These are phyloP conservation scores for Ustilago lituana DNA, from an alignment of 1,284 basidiomycete genomes.

Conservation along the genomic window DNA sequence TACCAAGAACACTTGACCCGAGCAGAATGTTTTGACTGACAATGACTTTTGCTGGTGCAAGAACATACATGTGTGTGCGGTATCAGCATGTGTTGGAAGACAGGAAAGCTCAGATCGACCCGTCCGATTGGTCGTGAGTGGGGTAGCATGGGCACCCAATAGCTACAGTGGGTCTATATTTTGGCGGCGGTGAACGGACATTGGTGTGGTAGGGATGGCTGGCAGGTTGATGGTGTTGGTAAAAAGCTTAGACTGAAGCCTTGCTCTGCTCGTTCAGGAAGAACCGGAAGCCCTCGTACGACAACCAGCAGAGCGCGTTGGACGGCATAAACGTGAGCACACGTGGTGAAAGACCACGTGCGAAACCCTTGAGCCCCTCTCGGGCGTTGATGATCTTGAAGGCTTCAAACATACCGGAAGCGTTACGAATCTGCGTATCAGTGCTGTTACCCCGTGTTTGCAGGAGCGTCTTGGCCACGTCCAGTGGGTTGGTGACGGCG, in stretches of 20 bases:
- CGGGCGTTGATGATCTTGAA: conserved; percentile 85
- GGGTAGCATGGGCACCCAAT: not conserved
- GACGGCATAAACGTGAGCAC: conserved; percentile 96
- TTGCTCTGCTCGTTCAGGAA: conserved; percentile 57
- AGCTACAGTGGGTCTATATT: conserved; percentile 10
- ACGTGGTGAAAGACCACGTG: conserved; percentile 86
- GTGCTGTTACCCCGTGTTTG: conserved; percentile 89
- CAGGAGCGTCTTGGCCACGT: conserved; percentile 97
- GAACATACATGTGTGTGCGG: conserved; percentile 22
- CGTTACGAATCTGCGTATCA: conserved; percentile 84
- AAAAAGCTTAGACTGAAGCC: conserved; percentile 25
- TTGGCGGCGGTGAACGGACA: not conserved
- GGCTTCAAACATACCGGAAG: conserved; percentile 86
- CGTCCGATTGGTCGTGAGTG: not conserved
- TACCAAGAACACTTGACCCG: no score
- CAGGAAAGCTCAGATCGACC: not conserved
- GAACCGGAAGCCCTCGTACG: conserved; percentile 66
- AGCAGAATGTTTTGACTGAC: conserved; percentile 6
- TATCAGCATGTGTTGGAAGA: conserved; percentile 23
- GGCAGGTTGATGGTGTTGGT: no score
- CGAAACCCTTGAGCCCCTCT: conserved; percentile 86
- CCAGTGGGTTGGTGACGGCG: conserved; percentile 93
- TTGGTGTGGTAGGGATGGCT: no score
- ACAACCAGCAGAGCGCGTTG: conserved; percentile 94
- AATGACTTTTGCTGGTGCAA: conserved; percentile 3